Evolutionary conservation across 2,329 filamentous ascomycete genomes (phyloP).

Genomic region (Calonectria henricotiae): DNA sequence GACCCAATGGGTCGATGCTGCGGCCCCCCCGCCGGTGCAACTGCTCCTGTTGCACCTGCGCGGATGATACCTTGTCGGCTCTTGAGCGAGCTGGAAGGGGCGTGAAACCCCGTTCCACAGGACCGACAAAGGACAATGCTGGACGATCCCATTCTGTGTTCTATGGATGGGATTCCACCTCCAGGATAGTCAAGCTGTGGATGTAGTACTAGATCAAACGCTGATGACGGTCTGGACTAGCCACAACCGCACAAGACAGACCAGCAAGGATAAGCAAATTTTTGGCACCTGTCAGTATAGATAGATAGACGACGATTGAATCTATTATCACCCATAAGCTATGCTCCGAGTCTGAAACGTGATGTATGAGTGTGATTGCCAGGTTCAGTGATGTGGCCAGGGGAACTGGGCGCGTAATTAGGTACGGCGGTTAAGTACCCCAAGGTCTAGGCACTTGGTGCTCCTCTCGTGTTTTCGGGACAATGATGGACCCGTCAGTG

Average conservation of each 20-base stretch:
- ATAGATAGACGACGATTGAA: slow-evolving; percentile 68
- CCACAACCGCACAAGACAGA: slow-evolving; percentile 53
- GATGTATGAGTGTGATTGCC: neutral
- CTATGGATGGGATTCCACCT: slow-evolving; percentile 49
- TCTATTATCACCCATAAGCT: slow-evolving; percentile 61
- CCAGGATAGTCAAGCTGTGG: slow-evolving; percentile 48
- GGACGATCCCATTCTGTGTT: slow-evolving; percentile 47
- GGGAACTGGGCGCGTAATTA: neutral
- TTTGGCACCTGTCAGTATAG: slow-evolving; percentile 50
- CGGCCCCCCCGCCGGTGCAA: slow-evolving; percentile 63
- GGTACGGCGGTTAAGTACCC: neutral
- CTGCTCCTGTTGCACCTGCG: slow-evolving; percentile 50
- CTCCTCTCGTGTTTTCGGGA: slow-evolving; percentile 34
- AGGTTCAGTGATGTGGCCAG: neutral
- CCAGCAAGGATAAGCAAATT: slow-evolving; percentile 46
- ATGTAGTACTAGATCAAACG: slow-evolving; percentile 54
- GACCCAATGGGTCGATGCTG: slow-evolving; percentile 70
- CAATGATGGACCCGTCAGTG: slow-evolving; percentile 16
- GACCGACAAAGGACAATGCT: slow-evolving; percentile 44
- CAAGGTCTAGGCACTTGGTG: too few relatives aligned
- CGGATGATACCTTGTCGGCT: slow-evolving; percentile 53
- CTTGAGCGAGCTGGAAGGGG: slow-evolving; percentile 52
- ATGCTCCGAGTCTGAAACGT: slow-evolving; percentile 16
- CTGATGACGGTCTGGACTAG: slow-evolving; percentile 55
- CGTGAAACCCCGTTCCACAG: slow-evolving; percentile 38